Evolutionary conservation across 2,329 filamentous ascomycete species (phyloP).

Genomic region (Aspergillus piperis): DNA sequence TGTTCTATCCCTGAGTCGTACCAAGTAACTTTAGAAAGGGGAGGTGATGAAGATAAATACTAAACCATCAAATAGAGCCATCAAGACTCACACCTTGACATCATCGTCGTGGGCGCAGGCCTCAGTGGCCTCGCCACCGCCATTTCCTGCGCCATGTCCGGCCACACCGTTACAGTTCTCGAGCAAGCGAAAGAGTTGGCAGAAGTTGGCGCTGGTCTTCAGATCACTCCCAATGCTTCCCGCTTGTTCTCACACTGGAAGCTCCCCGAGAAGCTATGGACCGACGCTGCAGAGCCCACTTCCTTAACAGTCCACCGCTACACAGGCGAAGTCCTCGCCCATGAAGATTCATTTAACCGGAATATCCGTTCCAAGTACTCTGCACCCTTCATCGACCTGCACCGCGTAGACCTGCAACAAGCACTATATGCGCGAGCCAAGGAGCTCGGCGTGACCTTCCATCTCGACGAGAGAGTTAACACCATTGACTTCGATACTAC

Average conservation of each 20-base stretch:
- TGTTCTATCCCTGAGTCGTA: neutral
- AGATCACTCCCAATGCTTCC: conserved; percentile 48
- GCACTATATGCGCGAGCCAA: conserved; percentile 54
- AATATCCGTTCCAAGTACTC: conserved; percentile 58
- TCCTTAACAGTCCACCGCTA: conserved; percentile 39
- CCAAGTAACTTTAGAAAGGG: neutral
- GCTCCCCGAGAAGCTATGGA: conserved; percentile 29
- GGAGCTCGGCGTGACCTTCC: conserved; percentile 56
- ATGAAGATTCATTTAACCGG: conserved; percentile 54
- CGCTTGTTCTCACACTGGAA: conserved; percentile 34
- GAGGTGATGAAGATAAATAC: no score
- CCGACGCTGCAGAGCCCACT: conserved; percentile 34
- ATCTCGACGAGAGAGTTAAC: conserved; percentile 52
- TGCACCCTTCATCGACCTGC: conserved; percentile 61
- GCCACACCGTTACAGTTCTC: conserved; percentile 31
- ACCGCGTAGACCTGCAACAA: conserved; percentile 63
- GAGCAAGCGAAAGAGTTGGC: conserved; percentile 35
- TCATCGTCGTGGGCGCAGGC: conserved; percentile 35
- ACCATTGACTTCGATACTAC: conserved; percentile 39
- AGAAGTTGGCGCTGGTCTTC: conserved; percentile 65
- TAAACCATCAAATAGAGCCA: neutral
- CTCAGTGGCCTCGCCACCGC: conserved; percentile 35
- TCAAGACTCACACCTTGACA: conserved; percentile 19
- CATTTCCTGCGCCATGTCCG: conserved; percentile 28
- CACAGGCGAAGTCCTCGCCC: conserved; percentile 38